These are phyloP conservation scores for Myxozyma melibiosi DNA, from an alignment of 805 yeast species.

Conservation along the genomic window DNA sequence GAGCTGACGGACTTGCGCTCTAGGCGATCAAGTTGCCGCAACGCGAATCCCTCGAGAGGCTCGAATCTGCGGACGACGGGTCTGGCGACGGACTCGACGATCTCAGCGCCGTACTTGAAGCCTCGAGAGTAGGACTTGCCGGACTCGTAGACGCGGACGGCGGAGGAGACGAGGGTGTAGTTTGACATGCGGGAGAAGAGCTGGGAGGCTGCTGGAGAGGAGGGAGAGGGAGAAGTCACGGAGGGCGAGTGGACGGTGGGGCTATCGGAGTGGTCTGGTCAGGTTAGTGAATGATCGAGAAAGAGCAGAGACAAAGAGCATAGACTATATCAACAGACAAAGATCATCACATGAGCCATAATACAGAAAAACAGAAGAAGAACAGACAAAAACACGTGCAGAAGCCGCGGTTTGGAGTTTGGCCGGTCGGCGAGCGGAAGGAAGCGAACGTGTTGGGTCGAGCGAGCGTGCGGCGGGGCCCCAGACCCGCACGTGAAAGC, in stretches of 20 bases:
- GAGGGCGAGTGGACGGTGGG: background rate
- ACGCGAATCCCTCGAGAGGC: conserved; percentile 41
- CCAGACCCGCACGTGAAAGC: conserved; percentile 17
- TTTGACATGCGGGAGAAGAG: conserved; percentile 33
- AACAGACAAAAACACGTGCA: too few relatives aligned
- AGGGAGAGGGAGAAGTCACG: background rate
- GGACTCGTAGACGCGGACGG: conserved; percentile 42
- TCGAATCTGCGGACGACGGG: conserved; percentile 50
- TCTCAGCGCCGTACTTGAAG: conserved; percentile 62
- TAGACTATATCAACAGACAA: too few relatives aligned
- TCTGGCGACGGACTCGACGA: conserved; percentile 54
- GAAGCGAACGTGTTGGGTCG: background rate
- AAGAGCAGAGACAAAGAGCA: too few relatives aligned
- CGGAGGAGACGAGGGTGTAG: conserved; percentile 39
- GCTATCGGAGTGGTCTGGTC: conserved; percentile 1
- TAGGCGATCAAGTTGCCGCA: conserved; percentile 36
- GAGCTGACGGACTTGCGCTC: conserved; percentile 17
- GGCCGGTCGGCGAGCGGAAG: background rate
- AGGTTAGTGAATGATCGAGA: too few relatives aligned
- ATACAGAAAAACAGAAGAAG: too few relatives aligned
- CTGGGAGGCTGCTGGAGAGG: conserved; percentile 10
- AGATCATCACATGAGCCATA: too few relatives aligned
- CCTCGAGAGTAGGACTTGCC: conserved; percentile 49
- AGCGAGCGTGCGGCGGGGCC: background rate
- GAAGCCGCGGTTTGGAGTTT: background rate